phyloP scores from a whole-genome alignment of 2,329 filamentous ascomycete genomes.

The Sarocladium oryzae region DNA sequence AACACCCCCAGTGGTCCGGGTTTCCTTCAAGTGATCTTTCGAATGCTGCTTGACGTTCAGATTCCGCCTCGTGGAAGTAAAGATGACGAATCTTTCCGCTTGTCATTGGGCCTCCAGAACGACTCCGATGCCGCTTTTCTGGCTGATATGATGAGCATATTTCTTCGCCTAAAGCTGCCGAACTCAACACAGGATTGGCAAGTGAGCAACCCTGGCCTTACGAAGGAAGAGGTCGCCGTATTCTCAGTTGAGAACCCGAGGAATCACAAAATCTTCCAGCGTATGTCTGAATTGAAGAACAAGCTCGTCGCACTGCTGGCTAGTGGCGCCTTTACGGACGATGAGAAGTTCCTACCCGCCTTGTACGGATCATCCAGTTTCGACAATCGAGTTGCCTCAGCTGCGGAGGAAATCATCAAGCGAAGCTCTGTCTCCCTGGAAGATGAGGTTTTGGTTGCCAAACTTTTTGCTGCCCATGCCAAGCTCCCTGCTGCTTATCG shows the following conservation, averaged over 20 bases:
- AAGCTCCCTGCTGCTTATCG: constrained; percentile 66
- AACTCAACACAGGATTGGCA: constrained; percentile 24
- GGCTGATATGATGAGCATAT: constrained; percentile 67
- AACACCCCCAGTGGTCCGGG: constrained; percentile 35
- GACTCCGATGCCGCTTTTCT: constrained; percentile 66
- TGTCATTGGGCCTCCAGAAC: constrained; percentile 58
- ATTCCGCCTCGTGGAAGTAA: constrained; percentile 72
- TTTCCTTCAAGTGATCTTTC: constrained; percentile 77
- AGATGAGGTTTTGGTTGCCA: constrained; percentile 52
- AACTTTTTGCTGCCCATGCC: constrained; percentile 68
- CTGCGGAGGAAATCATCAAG: constrained; percentile 87
- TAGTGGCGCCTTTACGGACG: constrained; percentile 78
- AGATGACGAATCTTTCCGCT: constrained; percentile 65
- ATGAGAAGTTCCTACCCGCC: constrained; percentile 76
- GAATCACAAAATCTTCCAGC: constrained; percentile 50
- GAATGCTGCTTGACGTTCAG: constrained; percentile 62
- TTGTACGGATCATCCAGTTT: constrained; percentile 76
- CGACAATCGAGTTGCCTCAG: constrained; percentile 72
- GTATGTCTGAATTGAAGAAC: constrained; percentile 40
- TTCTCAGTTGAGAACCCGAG: constrained; percentile 39
- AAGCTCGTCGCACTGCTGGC: constrained; percentile 66
- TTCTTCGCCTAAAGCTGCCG: constrained; percentile 45
- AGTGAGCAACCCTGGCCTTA: constrained; percentile 26
- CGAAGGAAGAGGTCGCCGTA: constrained; percentile 22
- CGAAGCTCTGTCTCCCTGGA: constrained; percentile 71